Conservation (phyloP, 306 rosid genomes). For the Parietaria judaica region DNA sequence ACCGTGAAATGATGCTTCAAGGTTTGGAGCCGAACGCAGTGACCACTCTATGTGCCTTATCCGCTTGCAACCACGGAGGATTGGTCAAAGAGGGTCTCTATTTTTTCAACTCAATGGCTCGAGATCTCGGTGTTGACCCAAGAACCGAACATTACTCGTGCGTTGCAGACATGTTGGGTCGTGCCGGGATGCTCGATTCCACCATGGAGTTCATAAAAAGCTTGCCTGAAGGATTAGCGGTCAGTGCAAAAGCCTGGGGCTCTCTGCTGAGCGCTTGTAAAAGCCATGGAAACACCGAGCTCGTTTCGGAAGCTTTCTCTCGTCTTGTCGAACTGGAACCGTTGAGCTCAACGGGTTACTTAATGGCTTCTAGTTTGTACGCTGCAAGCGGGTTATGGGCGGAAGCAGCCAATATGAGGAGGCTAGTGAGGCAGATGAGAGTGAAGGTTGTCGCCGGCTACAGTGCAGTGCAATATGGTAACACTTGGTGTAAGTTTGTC, state of each 20-base stretch:
- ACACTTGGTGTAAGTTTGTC: constrained; percentile 26
- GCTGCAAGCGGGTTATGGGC: constrained; percentile 24
- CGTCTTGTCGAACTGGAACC: constrained; percentile 6
- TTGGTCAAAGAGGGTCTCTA: constrained; percentile 32
- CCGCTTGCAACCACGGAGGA: constrained; percentile 43
- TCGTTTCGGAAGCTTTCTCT: constrained; percentile 3
- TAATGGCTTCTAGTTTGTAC: constrained; percentile 30
- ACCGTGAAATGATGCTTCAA: constrained; percentile 24
- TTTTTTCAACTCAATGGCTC: constrained; percentile 27
- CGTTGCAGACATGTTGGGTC: constrained; percentile 36
- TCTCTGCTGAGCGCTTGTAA: not conserved
- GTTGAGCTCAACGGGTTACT: constrained; percentile 27
- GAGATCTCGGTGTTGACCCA: constrained; percentile 24
- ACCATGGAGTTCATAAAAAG: constrained; percentile 34
- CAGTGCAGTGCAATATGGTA: constrained; percentile 29
- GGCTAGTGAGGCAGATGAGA: constrained; percentile 30
- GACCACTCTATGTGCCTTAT: constrained; percentile 29
- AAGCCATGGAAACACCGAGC: not conserved
- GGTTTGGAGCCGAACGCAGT: constrained; percentile 31
- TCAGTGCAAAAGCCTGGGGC: constrained; percentile 18
- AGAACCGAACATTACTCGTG: constrained; percentile 37
- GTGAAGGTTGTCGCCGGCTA: constrained; percentile 36
- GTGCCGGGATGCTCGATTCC: constrained; percentile 29
- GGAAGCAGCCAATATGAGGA: constrained; percentile 30
- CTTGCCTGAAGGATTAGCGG: constrained; percentile 29